Conservation (phyloP, 208 protist species). For the Trypanosoma scelopori region DNA sequence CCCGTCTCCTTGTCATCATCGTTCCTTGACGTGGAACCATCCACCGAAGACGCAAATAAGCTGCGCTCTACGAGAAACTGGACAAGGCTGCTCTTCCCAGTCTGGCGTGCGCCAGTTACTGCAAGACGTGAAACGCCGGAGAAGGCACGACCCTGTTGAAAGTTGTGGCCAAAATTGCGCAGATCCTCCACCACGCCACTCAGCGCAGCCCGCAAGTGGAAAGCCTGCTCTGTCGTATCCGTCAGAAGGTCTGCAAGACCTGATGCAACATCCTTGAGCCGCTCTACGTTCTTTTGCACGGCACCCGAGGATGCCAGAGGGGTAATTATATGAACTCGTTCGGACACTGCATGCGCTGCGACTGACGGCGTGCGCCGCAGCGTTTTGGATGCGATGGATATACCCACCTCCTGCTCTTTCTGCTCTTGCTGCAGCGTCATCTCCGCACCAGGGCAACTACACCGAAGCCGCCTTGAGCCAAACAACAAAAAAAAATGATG, state of each 20-base stretch:
- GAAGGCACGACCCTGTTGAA: not conserved
- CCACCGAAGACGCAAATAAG: not conserved
- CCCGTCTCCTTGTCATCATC: not conserved
- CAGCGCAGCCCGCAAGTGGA: constrained; percentile 45
- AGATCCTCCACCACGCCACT: constrained; percentile 39
- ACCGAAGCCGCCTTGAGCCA: too few relatives aligned
- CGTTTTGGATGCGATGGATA: not conserved
- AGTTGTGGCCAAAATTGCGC: not conserved
- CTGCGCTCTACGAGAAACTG: constrained; percentile 28
- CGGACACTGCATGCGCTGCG: not conserved
- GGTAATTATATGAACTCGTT: not conserved
- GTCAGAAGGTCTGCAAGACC: constrained; percentile 33
- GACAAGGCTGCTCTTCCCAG: constrained; percentile 17
- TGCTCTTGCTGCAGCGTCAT: too few relatives aligned
- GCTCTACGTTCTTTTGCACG: constrained; percentile 1
- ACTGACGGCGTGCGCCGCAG: not conserved
- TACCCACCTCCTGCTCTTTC: too few relatives aligned
- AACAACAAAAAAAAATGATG: too few relatives aligned
- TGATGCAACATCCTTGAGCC: constrained; percentile 26
- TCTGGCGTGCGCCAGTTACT: constrained; percentile 13
- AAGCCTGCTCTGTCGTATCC: constrained; percentile 53
- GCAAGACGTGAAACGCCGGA: constrained; percentile 23
- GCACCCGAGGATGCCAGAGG: not conserved
- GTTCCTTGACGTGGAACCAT: not conserved
- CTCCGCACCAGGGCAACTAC: too few relatives aligned